These are phyloP conservation scores for Aureobasidium vineae DNA, from an alignment of 2,329 filamentous ascomycete genomes.

Conservation along the genomic window DNA sequence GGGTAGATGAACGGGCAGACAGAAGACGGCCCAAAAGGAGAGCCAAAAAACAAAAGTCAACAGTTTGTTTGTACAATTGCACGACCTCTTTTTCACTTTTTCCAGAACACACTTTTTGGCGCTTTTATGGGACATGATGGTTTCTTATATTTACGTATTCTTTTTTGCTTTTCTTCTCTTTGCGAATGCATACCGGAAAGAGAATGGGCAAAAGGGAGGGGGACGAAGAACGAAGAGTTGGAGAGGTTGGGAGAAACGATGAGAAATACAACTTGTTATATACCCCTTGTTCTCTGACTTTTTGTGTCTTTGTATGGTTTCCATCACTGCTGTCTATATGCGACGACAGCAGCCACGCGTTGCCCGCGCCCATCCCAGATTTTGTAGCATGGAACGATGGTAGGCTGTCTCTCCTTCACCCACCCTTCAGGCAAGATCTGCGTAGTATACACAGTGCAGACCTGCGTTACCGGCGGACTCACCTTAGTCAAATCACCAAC, in stretches of 20 bases:
- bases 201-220: background rate
- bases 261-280: slow-evolving; percentile 24
- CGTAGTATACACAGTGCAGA: slow-evolving; percentile 24
- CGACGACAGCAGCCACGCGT: slow-evolving; percentile 9
- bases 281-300: background rate
- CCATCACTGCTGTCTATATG: slow-evolving; percentile 12
- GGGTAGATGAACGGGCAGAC: background rate
- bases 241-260: slow-evolving; percentile 1
- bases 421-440: background rate
- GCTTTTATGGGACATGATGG: slow-evolving; percentile 14
- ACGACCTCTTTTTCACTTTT: slow-evolving; percentile 1
- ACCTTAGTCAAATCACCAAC: background rate
- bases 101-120: slow-evolving; percentile 15
- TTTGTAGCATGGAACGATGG: slow-evolving; percentile 22
- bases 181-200: slow-evolving; percentile 3
- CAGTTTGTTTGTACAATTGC: slow-evolving; percentile 13
- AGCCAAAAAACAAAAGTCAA: background rate
- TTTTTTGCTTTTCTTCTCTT: background rate
- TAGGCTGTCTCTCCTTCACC: slow-evolving; percentile 8
- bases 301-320: background rate
- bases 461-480: background rate
- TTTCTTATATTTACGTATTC: slow-evolving; percentile 18
- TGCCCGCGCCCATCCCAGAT: slow-evolving; percentile 10
- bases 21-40: background rate
- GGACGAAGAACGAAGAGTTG: background rate